Evolutionary conservation across 345 rosid genomes (phyloP).

Genomic region (Brassica carinata): DNA sequence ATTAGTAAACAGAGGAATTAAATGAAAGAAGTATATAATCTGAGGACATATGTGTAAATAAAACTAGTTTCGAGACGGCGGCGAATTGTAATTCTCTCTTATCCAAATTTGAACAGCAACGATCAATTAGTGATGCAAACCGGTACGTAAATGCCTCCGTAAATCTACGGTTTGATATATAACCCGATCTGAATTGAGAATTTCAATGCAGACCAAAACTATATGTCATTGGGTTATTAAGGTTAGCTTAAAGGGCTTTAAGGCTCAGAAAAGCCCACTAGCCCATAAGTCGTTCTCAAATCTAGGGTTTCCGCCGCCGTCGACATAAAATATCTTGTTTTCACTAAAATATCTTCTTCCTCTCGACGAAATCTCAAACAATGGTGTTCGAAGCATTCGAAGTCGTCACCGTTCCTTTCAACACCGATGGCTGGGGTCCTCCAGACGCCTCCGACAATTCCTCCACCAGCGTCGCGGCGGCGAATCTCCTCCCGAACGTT

Average conservation of each 20-base stretch:
- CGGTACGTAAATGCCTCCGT: not conserved
- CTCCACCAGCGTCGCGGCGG: conserved; percentile 43
- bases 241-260: not conserved
- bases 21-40: not conserved
- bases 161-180: not conserved
- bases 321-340: not conserved
- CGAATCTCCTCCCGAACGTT: conserved; percentile 59
- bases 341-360: not conserved
- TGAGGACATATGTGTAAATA: not conserved
- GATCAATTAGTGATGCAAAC: not conserved
- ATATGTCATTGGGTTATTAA: not conserved
- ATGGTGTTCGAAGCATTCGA: conserved; percentile 60
- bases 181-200: not conserved
- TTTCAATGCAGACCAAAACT: not conserved
- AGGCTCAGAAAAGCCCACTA: not conserved
- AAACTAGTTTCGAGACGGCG: not conserved
- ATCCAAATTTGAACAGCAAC: not conserved
- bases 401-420: conserved; percentile 81
- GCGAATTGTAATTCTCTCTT: not conserved
- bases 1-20: not conserved
- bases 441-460: conserved; percentile 44
- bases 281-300: conserved; percentile 6
- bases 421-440: conserved; percentile 96
- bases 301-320: conserved; percentile 26
- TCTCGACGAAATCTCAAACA: conserved; percentile 18